A percentile compares a stretch with the other conserved stretches of the same genome.
These are phyloP conservation scores for Cytospora leucostoma DNA, from an alignment of 2,329 filamentous ascomycete genomes.

Conservation along the genomic window DNA sequence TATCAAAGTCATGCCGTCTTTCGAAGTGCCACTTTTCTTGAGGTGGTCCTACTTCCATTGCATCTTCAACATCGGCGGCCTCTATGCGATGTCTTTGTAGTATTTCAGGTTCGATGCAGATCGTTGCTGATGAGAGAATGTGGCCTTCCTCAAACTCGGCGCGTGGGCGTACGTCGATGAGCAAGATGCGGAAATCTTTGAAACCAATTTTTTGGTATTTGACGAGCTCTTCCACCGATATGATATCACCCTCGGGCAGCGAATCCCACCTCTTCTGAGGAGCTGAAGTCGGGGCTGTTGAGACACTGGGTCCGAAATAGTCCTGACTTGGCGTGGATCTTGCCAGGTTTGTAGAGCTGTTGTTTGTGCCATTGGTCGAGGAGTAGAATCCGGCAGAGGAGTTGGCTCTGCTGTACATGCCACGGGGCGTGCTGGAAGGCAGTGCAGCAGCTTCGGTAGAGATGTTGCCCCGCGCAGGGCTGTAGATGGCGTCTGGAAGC, in stretches of 20 bases:
- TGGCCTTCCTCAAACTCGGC: constrained; percentile 86
- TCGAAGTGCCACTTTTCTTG: constrained; percentile 76
- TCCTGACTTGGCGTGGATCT: constrained; percentile 35
- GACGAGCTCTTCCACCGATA: constrained; percentile 70
- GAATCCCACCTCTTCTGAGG: constrained; percentile 46
- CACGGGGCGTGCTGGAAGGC: constrained; percentile 65
- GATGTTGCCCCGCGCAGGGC: constrained; percentile 71
- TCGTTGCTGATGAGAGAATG: constrained; percentile 78
- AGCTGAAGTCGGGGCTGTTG: constrained; percentile 11
- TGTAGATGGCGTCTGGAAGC: constrained; percentile 74
- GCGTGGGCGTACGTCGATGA: constrained; percentile 84
- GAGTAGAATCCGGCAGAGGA: constrained; percentile 47
- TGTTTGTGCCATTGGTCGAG: constrained; percentile 19
- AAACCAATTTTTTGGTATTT: constrained; percentile 63
- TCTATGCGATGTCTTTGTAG: constrained; percentile 68
- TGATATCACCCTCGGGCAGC: constrained; percentile 56
- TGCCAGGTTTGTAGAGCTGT: constrained; percentile 32
- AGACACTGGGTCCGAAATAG: constrained; percentile 33
- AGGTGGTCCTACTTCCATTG: constrained; percentile 70
- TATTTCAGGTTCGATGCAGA: constrained; percentile 84
- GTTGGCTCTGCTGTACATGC: constrained; percentile 61
- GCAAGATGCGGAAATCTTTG: constrained; percentile 63
- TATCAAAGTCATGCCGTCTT: constrained; percentile 72
- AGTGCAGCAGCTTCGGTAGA: constrained; percentile 65
- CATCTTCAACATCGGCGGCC: constrained; percentile 63